Base-by-base conservation (phyloP, 2,329 filamentous ascomycete genomes). In the Cladosporium austrohemisphaericum region DNA sequence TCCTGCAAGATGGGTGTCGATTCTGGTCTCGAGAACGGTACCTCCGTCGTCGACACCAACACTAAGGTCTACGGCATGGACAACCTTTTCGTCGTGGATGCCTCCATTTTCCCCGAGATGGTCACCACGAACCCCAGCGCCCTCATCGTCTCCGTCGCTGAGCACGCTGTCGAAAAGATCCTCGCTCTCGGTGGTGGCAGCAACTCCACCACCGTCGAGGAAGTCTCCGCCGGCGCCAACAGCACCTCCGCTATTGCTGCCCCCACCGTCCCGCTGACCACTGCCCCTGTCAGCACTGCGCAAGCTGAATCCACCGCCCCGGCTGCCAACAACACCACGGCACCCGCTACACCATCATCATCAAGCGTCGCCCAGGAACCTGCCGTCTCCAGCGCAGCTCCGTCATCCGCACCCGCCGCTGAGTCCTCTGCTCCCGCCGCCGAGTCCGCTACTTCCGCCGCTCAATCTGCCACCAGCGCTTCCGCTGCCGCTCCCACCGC, bases 41-140 rank as follows among this genome's bases (percentile, higher is more conserved):
- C 68, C 18, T 64, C 74, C 0, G 75, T 77, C 6, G 70, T 78
- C 1, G 75, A 78, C 52, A 67, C 71, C 25, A 72, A 73, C 60
- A 73, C 76, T 44, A 68, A 75, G 38, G 76, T 78, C 3, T 63
- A 76, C 60, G 83, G 82, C 29, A 85, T 79, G 0, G 80, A 85
- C 58, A 85, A 86, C 66, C 70, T 85, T 36, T 85, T 82, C 59
- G 78, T 86, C 11, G 80, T 86, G 3, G 83, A 87, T 58, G 83
- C 79, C 1, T 79, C 77, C 53, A 82, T 87, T 59, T 84, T 86
- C 69, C 83, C 84, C 0, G 84, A 84, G 54, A 78, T 86, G 57
- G 75, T 82, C 2, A 82, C 81, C 0, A 80, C 82, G 14, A 88
- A 88, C 67, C 85, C 84, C 1, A 78, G 80, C 40, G 77, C 81